Evolutionary conservation across 305 asterid species (phyloP), one percentile per base, ranked within the genome.

Genomic region (Galium porrigens): DNA sequence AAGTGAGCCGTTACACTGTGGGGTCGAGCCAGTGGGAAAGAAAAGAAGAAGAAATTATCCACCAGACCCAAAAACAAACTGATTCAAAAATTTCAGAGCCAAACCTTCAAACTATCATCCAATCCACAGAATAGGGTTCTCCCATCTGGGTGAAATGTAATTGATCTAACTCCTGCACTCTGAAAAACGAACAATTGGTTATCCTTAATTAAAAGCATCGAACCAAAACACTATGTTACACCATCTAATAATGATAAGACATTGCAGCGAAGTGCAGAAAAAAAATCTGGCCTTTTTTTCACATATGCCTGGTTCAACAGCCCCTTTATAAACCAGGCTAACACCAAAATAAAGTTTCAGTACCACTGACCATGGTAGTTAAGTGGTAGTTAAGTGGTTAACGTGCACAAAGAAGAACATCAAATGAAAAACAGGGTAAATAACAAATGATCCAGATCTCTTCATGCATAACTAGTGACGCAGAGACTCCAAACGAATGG

Each of bases 101-200:
- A 61, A 56, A 87, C 99, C 99, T 94, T 94, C 75, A 94, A 81
- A 74, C 96, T 78, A 78, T 87, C 94, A 80, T 90, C 97, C 54
- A 88, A 76, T 61, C 96, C 99, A 70, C 96, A 84, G 62, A 90
- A 87, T 76, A 90, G 84, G 73, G 89, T 81, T 81, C 83, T 83
- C 70, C 97, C 99, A 77, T 90, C 99, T 14, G 96, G 97, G 69
- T 94, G 97, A 77, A 90, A 94, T 65, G 95, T 57, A 20, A 90
- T 52, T 17, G 99, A 82, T 68, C 94, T 83, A 68, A 94, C 94
- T 74, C 96, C 97, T 66, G 95, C 70, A 75, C 84, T 77, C 99
- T 90, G 84, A 51, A 73, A 69, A 51, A 64, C 70, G 78, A 68
- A 66, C 70, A 64, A 56, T 70, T 70, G 52, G 27, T 41, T 30